These are phyloP conservation scores for Crithidia acanthocephali DNA, from an alignment of 208 protist genomes.

Conservation along the genomic window DNA sequence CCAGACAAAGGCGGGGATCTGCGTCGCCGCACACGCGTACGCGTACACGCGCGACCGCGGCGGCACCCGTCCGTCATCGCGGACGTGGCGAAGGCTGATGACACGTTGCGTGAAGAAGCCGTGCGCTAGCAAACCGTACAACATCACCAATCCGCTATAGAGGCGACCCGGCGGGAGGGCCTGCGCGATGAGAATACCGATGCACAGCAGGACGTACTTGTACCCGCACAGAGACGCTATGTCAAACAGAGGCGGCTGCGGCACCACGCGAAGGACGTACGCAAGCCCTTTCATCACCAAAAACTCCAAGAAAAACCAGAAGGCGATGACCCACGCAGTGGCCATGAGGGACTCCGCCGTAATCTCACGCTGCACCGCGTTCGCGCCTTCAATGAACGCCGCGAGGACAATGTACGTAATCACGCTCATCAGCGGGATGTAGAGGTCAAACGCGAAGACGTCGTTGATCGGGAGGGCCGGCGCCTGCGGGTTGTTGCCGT, in stretches of 20 bases:
- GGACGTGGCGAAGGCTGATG: constrained; percentile 37
- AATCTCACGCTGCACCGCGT: constrained; percentile 39
- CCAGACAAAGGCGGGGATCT: constrained; percentile 62
- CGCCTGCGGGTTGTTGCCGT: neutral
- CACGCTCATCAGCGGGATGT: constrained; percentile 85
- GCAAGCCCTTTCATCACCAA: constrained; percentile 44
- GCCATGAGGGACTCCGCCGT: constrained; percentile 63
- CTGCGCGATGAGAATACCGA: constrained; percentile 51
- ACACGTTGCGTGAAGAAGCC: constrained; percentile 52
- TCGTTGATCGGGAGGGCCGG: constrained; percentile 54
- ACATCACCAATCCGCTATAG: constrained; percentile 34
- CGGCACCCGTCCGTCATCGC: constrained; percentile 46
- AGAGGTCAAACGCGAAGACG: constrained; percentile 71
- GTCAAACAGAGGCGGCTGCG: constrained; percentile 46
- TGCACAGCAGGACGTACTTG: constrained; percentile 78
- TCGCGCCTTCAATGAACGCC: constrained; percentile 59
- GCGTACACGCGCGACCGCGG: constrained; percentile 55
- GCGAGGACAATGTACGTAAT: constrained; percentile 83
- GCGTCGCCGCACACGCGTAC: constrained; percentile 43
- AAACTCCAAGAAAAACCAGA: constrained; percentile 65
- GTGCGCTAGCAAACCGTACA: constrained; percentile 55
- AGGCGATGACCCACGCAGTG: constrained; percentile 50
- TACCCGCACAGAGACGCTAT: constrained; percentile 69
- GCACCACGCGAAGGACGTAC: constrained; percentile 54
- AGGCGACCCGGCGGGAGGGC: constrained; percentile 27